Base-by-base conservation (phyloP, 768 basidiomycete species). In the Pleurotus djamor region DNA sequence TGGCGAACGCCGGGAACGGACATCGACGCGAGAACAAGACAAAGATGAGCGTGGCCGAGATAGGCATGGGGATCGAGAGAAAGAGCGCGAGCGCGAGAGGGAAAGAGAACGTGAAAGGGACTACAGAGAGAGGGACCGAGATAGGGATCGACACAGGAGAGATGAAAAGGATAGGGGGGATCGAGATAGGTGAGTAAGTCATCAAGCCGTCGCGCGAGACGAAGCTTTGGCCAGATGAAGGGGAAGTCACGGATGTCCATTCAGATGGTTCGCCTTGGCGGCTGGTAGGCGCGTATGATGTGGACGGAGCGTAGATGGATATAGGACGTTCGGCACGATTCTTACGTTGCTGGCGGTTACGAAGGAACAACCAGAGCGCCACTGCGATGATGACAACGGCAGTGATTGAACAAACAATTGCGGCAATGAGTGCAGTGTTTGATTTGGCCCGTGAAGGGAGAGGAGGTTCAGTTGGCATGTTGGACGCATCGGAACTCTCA, bases 111-210 rank as follows among this genome's bases (percentile, higher is more conserved):
- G 69, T 43, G 76, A 82, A 28, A 28, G 21, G 21, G 21, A 28
- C 21, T 28, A 28, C 4, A 71, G 77, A 56, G 77, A 77, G 41
- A 72, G 77, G 58, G 78, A 83, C 61, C 73, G 81, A 54, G 82
- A 83, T 61, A 74, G 81, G 54, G 82, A 84, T 60, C 78, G 83
- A 36, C 83, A 85, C 65, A 79, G 85, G 51, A 72, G 83, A 28
- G 82, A 83, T 57, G 83, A 83, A 60, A 84, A 87, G 71, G 84
- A 88, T 60, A 82, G 88, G 28, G 41, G 54, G 21, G 88, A 89
- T 58, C 76, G 86, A 41, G 78, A 87, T 60, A 72, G 74, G 21
- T 28, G 21, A 28, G 21, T 28, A 28, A 28, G 21, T 28, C 21
- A 28, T 28, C 21, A 28, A 28, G 21, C 21, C 21, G 21, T 28